Evolutionary conservation across 139 green algal species (phyloP), one percentile per base, ranked within the genome.

Genomic region (Haematococcus lacustris): DNA sequence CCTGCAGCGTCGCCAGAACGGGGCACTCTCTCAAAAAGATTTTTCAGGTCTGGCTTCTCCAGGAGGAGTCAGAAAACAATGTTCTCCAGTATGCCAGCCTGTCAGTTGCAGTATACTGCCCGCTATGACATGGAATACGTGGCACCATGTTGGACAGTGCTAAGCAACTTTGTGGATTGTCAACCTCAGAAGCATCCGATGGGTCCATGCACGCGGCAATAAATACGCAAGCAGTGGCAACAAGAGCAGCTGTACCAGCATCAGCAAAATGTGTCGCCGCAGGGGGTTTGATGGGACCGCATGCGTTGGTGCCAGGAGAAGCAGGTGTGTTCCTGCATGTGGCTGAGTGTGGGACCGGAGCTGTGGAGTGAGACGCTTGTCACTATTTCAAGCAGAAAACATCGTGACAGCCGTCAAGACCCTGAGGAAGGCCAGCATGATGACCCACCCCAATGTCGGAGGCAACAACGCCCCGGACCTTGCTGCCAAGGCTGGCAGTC

Each of bases 371-470:
- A 1, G 51, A n/a, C 3, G 30, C 9, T 7, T 51, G 70, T 5
- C 4, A 25, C 1, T 34, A 30, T 0, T 59, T 43, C 37, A 67
- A 38, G 9, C 64, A 77, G 1, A 77, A 39, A 66, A 73, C 26
- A 69, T 78, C 21, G 66, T 73, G 17, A 64, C 57, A 9, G 66
- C 66, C 1, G 73, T 78, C 23, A 78, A 78, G 66, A 38, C 68
- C 34, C 53, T 78, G 38, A 66, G 73, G 6, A 78, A 73, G 32
- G 51, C 66, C 7, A 70, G 53, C 33, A 67, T 67, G 33, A 70
- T 73, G 51, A 50, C 63, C 37, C 34, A 63, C 2, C 28, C 32
- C 2, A 37, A 30, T 3, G 6, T 41, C 5, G 71, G 35, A 34
- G 30, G 60, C 40, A 64, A 53, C 1, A 67, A 51, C 1, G 5